Conservation (phyloP, 768 basidiomycete genomes). For the Sporobolomyces pararoseus region DNA sequence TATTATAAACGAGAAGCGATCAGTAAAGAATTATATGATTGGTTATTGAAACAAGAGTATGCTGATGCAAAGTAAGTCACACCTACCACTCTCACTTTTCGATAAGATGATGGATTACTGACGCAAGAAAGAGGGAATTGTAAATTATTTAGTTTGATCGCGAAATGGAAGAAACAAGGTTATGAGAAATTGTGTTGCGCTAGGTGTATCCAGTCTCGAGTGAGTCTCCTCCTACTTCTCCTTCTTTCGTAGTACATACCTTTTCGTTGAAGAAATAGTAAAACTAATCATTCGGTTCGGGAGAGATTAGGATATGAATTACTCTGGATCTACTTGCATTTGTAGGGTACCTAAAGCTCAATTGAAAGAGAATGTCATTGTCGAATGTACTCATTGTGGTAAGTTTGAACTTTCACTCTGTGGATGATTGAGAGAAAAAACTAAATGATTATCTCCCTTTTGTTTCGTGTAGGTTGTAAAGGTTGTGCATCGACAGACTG, state of each 20-base stretch:
- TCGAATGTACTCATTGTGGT: conserved; percentile 98
- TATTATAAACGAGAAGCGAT: conserved; percentile 98
- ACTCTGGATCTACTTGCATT: conserved; percentile 95
- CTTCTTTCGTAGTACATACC: no score
- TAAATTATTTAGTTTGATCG: conserved; percentile 65
- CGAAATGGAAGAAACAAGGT: conserved; percentile 98
- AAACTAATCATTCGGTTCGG: neutral
- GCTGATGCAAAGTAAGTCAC: conserved; percentile 83
- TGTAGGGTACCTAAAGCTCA: conserved; percentile 95
- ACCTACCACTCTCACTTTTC: neutral
- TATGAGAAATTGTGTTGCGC: conserved; percentile 98
- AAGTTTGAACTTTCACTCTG: conserved; percentile 47
- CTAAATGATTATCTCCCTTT: no score
- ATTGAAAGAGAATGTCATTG: conserved; percentile 79
- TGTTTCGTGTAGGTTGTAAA: conserved; percentile 68
- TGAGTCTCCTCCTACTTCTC: conserved; percentile 50
- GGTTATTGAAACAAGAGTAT: conserved; percentile 94
- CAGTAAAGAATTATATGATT: conserved; percentile 79
- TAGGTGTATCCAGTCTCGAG: conserved; percentile 90
- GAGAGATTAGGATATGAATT: conserved; percentile 84
- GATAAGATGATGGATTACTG: no score
- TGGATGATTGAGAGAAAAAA: no score
- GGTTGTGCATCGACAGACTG: conserved; percentile 68
- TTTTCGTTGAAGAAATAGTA: no score
- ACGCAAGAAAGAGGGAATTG: no score